Conservation (phyloP, 805 yeast genomes). For the Osmozyma mogii region DNA sequence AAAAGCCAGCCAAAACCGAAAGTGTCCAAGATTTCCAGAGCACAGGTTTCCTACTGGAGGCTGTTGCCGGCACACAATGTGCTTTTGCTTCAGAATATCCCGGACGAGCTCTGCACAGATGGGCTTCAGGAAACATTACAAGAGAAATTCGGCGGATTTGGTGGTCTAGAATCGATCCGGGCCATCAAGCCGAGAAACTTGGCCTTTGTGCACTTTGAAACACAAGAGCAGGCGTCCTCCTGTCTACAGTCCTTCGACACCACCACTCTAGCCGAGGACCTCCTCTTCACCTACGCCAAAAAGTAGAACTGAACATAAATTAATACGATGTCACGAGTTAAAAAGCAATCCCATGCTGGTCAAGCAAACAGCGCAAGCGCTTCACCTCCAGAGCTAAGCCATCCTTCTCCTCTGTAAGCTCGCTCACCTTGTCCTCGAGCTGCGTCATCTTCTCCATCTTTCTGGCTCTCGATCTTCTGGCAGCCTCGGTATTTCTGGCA, state of each 20-base stretch:
- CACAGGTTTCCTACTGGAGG: constrained; percentile 11
- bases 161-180: constrained; percentile 63
- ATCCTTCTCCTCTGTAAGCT: constrained; percentile 49
- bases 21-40: constrained; percentile 5
- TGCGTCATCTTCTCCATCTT: constrained; percentile 83
- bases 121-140: constrained; percentile 22
- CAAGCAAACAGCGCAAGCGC: no score
- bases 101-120: constrained; percentile 27
- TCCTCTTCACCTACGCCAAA: constrained; percentile 28
- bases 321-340: no score
- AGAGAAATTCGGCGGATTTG: constrained; percentile 37
- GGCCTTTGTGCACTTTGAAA: constrained; percentile 74
- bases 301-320: constrained; percentile 12
- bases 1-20: constrained; percentile 11
- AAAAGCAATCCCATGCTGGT: no score
- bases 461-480: constrained; percentile 90
- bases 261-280: constrained; percentile 14
- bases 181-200: constrained; percentile 59
- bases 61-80: constrained; percentile 60
- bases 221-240: constrained; percentile 41
- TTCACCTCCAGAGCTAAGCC: constrained; percentile 56
- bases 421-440: constrained; percentile 70
- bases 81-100: constrained; percentile 59
- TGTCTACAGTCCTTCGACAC: constrained; percentile 15
- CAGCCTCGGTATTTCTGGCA: constrained; percentile 97